Evolutionary conservation across 2,329 filamentous ascomycete genomes (phyloP), one percentile per base, ranked within the genome.

Genomic region (Fusarium tricinctum): DNA sequence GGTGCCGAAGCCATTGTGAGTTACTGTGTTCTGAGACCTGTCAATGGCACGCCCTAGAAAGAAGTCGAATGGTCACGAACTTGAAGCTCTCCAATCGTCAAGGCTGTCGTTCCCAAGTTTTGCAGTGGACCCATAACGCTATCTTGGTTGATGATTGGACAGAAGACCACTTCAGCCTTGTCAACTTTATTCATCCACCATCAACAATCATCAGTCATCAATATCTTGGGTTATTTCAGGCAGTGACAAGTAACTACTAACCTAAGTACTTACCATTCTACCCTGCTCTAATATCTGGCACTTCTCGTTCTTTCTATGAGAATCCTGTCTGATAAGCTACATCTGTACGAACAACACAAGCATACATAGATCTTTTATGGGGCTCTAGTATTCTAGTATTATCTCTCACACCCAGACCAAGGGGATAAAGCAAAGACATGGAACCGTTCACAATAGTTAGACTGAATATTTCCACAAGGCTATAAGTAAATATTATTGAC

Each of bases 1-100:
- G 79, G 69, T 53, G 79, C 43, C 54, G 79, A 77, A 30, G 79
- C 75, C 80, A 81, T 81, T 40, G 53, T 73, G 65, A n/a, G 53
- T 57, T 52, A 26, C 40, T 50, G 63, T 56, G 59, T 55, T 49
- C 28, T 70, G 43, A 33, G 69, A 71, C 59, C 58, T 55, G 44
- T 70, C 65, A 70, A 58, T 67, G 43, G 67, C 62, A 62, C 52
- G 45, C 56, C 46, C 28, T 20, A 17, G 38, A 48, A 40, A 58
- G 35, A 33, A 50, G 39, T 50, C 49, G 38, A 23, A 33, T 42
- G 45, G 39, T 56, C 50, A 52, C 43, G 46, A 52, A 58, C 44
- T 51, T 50, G 45, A 46, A 68, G 66, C 30, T 68, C 33, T 45
- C 44, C 35, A 44, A 48, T 52, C 66, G 59, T 66, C 66, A 47